A percentile compares a stretch with the other conserved stretches of the same genome.
Evolutionary conservation across 2,329 filamentous ascomycete species (phyloP).

Genomic region (Claviceps sp.): DNA sequence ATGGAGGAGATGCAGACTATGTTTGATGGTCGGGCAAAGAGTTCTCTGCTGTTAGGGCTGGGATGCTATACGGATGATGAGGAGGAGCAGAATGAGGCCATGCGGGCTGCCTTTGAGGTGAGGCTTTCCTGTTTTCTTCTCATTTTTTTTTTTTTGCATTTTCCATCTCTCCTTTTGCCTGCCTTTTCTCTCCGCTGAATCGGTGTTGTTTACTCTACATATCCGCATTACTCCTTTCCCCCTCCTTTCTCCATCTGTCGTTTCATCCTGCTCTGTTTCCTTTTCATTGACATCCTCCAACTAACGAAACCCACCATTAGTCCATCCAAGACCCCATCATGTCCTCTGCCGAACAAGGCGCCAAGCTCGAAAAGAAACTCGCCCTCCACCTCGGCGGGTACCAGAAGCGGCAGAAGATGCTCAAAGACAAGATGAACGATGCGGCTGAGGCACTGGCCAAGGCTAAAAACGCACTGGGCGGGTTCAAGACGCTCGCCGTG

Average conservation of each 20-base stretch:
- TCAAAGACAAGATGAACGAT: constrained; percentile 66
- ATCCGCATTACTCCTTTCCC: too few species aligned
- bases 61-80: constrained; percentile 69
- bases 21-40: constrained; percentile 40
- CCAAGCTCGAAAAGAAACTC: constrained; percentile 92
- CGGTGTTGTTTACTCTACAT: too few species aligned
- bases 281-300: not conserved
- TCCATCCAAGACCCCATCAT: constrained; percentile 61
- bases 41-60: constrained; percentile 59
- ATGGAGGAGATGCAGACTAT: constrained; percentile 37
- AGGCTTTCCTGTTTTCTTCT: constrained; percentile 17
- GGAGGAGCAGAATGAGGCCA: constrained; percentile 48
- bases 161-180: not conserved
- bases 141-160: not conserved
- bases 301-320: constrained; percentile 22
- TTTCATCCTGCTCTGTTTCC: not conserved
- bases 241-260: not conserved
- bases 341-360: constrained; percentile 61
- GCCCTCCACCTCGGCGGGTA: constrained; percentile 78
- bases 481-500: constrained; percentile 61
- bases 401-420: constrained; percentile 66
- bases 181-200: not conserved
- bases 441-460: constrained; percentile 63
- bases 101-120: constrained; percentile 63
- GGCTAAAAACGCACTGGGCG: constrained; percentile 56